Base-by-base conservation (phyloP, 176 grass and related monocot genomes). In the Leersia perrieri region DNA sequence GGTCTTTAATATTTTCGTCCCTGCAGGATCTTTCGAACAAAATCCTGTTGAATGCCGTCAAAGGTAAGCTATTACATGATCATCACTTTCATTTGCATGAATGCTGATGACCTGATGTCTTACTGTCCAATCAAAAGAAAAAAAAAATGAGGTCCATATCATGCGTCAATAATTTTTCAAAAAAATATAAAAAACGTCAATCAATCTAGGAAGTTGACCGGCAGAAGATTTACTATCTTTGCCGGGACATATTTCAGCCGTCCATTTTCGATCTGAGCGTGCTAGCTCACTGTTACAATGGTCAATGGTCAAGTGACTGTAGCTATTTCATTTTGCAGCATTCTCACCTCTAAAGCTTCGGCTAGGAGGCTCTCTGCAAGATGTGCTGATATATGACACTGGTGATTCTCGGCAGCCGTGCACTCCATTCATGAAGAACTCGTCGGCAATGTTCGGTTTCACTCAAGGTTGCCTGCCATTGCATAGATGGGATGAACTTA, bases 401-500 rank as follows among this genome's bases (percentile, higher is more conserved):
- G 88, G 70, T 40, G 65, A 76, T 14, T 23, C 74, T 71, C n/a
- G 14, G 0, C 88, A 85, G 16, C 70, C 83, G 20, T 99, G 96
- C 70, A 76, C 68, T 2, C 84, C 87, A 0, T 99, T 99, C 67
- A 27, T 75, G 20, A 93, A 91, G 83, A 93, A 93, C 81, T 10
- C 64, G 0, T 95, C 96, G 3, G 86, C 76, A 4, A 87, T 99
- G 87, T 95, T 99, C 62, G 90, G 96, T 35, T 99, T 99, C 64
- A 80, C 74, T 0, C 53, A 88, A 42, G 96, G 96, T 14, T 99
- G 96, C 84, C 75, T 99, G 41, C 89, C 90, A 0, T 62, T 95
- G 92, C 33, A 75, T 60, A 95, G 96, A 93, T 99, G 96, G 93
- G 96, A 99, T 29, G 92, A 91, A 60, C 96, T 99, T 32, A 99